Evolutionary conservation across 192 early-diverging fungal genomes (phyloP).

Genomic region (Backusella parvicylindrica): DNA sequence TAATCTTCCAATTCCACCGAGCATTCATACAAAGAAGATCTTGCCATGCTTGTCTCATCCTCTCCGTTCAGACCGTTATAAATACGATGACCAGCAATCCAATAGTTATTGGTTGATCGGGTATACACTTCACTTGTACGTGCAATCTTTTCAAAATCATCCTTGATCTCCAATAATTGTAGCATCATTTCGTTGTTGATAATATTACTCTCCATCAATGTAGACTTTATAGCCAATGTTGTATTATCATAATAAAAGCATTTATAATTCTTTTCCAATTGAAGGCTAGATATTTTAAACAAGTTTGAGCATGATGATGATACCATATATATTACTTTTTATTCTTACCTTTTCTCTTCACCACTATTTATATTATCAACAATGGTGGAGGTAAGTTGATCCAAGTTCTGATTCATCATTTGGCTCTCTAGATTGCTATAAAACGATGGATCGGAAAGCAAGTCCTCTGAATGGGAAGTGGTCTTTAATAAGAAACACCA

Average conservation of each 20-base stretch:
- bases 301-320: no score
- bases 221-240: conserved; percentile 50
- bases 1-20: conserved; percentile 26
- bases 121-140: conserved; percentile 50
- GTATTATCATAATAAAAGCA: conserved; percentile 44
- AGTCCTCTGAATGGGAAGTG: neutral
- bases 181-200: conserved; percentile 48
- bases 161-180: conserved; percentile 47
- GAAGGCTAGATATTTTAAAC: neutral
- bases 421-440: conserved; percentile 22
- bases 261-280: conserved; percentile 27
- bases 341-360: conserved; percentile 25
- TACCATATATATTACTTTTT: no score
- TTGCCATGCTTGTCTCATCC: neutral
- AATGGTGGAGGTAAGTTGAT: conserved; percentile 4
- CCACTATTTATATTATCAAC: conserved; percentile 12
- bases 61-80: neutral
- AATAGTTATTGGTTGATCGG: conserved; percentile 47
- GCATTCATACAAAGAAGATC: conserved; percentile 11
- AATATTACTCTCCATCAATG: conserved; percentile 23
- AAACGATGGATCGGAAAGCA: conserved; percentile 21
- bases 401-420: conserved; percentile 15
- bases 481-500: conserved; percentile 32
- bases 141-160: conserved; percentile 50
- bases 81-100: conserved; percentile 51